These are phyloP conservation scores for Populus trichocarpa DNA, from an alignment of 441 rosid species.

Conservation along the genomic window DNA sequence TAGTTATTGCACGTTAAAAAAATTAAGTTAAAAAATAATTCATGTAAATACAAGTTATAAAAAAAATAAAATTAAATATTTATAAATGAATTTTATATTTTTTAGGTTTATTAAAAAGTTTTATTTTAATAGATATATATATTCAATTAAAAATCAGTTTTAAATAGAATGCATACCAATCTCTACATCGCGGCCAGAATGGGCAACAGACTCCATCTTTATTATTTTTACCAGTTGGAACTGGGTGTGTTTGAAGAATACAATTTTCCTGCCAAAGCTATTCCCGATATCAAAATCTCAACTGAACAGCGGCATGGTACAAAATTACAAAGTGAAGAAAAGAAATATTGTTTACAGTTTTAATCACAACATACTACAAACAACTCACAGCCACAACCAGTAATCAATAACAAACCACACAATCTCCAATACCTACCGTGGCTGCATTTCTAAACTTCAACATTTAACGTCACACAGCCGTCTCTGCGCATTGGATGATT, in stretches of 20 bases:
- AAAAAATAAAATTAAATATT: too few relatives aligned
- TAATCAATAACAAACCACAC: background rate
- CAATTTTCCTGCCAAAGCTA: background rate
- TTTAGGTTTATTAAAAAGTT: too few relatives aligned
- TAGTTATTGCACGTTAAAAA: too few relatives aligned
- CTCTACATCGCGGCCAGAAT: background rate
- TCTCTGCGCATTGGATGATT: slow-evolving; percentile 9
- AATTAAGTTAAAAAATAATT: too few relatives aligned
- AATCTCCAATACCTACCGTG: background rate
- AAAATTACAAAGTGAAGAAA: background rate
- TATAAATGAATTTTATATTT: too few relatives aligned
- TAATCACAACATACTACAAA: slow-evolving; percentile 13
- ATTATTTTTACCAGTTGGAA: background rate
- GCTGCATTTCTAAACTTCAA: background rate
- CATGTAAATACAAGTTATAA: too few relatives aligned
- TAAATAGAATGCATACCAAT: background rate
- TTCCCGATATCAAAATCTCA: background rate
- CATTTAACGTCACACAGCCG: background rate
- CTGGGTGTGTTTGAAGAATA: slow-evolving; percentile 6
- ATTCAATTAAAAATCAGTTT: too few relatives aligned
- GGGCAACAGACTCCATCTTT: background rate
- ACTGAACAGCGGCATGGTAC: background rate
- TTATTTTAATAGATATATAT: too few relatives aligned
- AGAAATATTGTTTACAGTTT: background rate
- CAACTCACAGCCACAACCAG: background rate